phyloP scores from a whole-genome alignment of 2,329 filamentous ascomycete genomes.

The Fusarium sp. region DNA sequence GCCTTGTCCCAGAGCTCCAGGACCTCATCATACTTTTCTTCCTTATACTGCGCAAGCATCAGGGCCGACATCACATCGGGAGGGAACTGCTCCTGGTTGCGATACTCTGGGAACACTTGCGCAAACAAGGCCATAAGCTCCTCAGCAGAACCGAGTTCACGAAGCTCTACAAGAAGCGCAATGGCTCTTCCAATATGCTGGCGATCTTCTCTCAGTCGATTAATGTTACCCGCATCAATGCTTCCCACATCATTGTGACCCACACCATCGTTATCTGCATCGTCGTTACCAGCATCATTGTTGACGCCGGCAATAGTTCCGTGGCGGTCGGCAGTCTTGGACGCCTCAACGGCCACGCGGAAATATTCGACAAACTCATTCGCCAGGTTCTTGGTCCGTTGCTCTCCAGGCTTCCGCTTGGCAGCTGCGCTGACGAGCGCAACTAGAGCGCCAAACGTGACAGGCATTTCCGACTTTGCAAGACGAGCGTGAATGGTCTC shows the following conservation, averaged over 20 bases:
- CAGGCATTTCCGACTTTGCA: constrained; percentile 54
- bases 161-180: constrained; percentile 50
- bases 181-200: constrained; percentile 50
- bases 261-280: constrained; percentile 1
- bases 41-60: constrained; percentile 74
- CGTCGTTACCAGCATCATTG: constrained; percentile 24
- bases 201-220: constrained; percentile 43
- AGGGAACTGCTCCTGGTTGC: constrained; percentile 56
- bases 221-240: constrained; percentile 31
- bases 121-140: constrained; percentile 68
- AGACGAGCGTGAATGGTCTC: constrained; percentile 58
- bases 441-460: constrained; percentile 58
- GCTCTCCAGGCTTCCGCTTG: constrained; percentile 37
- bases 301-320: neutral
- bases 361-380: constrained; percentile 49
- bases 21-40: constrained; percentile 70
- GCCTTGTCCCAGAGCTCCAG: constrained; percentile 75
- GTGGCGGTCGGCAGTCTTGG: constrained; percentile 2
- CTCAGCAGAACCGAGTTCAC: constrained; percentile 65
- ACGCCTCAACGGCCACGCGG: constrained; percentile 34
- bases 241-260: constrained; percentile 13
- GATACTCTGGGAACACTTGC: constrained; percentile 52
- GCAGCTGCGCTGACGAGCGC: constrained; percentile 55
- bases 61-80: constrained; percentile 71
- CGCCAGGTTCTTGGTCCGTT: constrained; percentile 41